Evolutionary conservation across 257 asterid species (phyloP).

Genomic region (Capsicum chinense): DNA sequence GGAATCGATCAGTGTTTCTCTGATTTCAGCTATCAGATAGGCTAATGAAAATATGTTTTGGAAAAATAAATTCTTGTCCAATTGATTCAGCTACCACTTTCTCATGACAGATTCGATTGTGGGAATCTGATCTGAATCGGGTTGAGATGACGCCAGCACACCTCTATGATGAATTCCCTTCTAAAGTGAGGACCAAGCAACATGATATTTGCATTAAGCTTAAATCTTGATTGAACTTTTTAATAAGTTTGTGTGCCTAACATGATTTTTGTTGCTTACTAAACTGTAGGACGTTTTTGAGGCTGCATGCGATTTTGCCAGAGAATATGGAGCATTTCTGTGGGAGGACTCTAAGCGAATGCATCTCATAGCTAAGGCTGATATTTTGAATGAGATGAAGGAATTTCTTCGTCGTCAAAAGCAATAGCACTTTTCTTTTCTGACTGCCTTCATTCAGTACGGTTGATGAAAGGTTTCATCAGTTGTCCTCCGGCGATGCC

Average conservation of each 20-base stretch:
- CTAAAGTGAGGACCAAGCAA: conserved; percentile 54
- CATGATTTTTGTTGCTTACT: conserved; percentile 17
- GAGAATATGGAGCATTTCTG: conserved; percentile 74
- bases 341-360: conserved; percentile 84
- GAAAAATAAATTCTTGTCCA: not conserved
- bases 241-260: not conserved
- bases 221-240: not conserved
- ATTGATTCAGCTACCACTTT: not conserved
- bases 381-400: conserved; percentile 73
- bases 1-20: no score
- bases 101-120: conserved; percentile 71
- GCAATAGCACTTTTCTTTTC: conserved; percentile 45
- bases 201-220: not conserved
- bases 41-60: not conserved
- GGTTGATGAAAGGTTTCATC: not conserved
- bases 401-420: conserved; percentile 76
- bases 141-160: conserved; percentile 75
- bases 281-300: conserved; percentile 74
- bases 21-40: no score
- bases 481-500: not conserved
- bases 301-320: conserved; percentile 85
- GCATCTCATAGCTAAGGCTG: conserved; percentile 81
- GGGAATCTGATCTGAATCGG: conserved; percentile 97
- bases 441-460: not conserved
- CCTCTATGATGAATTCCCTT: conserved; percentile 79